A percentile compares a stretch with the other conserved stretches of the same genome.
Conservation (phyloP, 2,329 filamentous ascomycete species). For the Stagonosporopsis rhizophila region DNA sequence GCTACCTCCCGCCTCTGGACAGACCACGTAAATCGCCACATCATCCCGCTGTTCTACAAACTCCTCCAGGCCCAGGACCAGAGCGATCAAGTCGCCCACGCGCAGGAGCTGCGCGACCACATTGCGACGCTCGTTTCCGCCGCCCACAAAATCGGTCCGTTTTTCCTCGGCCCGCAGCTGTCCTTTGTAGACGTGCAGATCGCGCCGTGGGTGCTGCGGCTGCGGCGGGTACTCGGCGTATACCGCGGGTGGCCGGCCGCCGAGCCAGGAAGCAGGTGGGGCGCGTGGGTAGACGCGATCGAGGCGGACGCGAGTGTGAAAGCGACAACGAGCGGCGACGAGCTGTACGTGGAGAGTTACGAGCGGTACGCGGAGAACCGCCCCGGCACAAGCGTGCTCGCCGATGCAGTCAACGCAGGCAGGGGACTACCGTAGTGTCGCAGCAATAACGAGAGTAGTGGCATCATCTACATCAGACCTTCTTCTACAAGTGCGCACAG, state of each 20-base stretch:
- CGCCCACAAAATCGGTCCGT: slow-evolving; percentile 68
- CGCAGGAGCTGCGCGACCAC: slow-evolving; percentile 68
- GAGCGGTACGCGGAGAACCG: slow-evolving; percentile 68
- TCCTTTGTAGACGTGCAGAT: slow-evolving; percentile 77
- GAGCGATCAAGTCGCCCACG: slow-evolving; percentile 64
- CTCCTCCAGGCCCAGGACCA: slow-evolving; percentile 71
- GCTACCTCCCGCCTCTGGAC: slow-evolving; percentile 82
- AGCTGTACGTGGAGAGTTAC: slow-evolving; percentile 73
- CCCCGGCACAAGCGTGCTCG: slow-evolving; percentile 64
- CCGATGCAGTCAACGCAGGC: slow-evolving; percentile 66
- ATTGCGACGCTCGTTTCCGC: slow-evolving; percentile 68
- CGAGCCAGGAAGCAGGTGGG: slow-evolving; percentile 69
- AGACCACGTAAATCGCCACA: slow-evolving; percentile 78
- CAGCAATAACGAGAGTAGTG: too few species aligned
- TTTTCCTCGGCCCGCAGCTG: slow-evolving; percentile 67
- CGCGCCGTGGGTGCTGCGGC: slow-evolving; percentile 75
- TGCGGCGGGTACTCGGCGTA: slow-evolving; percentile 70
- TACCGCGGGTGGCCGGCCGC: slow-evolving; percentile 72
- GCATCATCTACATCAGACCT: too few species aligned
- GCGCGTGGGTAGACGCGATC: slow-evolving; percentile 73
- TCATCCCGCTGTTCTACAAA: slow-evolving; percentile 79
- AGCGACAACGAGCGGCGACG: slow-evolving; percentile 71
- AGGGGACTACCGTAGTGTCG: slow-evolving; percentile 59
- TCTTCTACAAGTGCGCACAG: too few species aligned
- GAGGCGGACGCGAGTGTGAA: slow-evolving; percentile 68